These are phyloP conservation scores for Taiwanofungus camphoratus DNA, from an alignment of 1,284 basidiomycete genomes.

Conservation along the genomic window DNA sequence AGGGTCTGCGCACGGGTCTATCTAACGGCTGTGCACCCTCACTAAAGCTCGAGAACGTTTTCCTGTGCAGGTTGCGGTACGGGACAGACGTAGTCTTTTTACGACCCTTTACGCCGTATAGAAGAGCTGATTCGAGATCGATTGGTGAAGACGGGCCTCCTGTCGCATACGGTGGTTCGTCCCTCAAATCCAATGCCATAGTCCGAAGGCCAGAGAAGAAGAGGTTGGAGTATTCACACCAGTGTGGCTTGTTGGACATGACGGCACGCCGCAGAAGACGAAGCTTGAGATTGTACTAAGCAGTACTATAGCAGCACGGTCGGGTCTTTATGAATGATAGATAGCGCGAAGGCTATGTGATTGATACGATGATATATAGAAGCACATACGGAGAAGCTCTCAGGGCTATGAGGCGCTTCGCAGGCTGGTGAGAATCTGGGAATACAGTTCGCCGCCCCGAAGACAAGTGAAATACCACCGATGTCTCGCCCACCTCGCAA, in stretches of 20 bases:
- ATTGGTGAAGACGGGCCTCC: conserved; percentile 3
- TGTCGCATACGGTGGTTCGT: conserved; percentile 6
- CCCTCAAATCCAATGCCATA: neutral
- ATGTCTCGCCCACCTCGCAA: too few relatives aligned
- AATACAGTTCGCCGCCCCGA: too few relatives aligned
- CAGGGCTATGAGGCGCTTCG: neutral
- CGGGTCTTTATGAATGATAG: neutral
- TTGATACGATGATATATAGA: neutral
- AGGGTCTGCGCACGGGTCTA: neutral
- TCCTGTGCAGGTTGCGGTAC: neutral
- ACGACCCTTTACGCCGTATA: neutral
- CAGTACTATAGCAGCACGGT: neutral
- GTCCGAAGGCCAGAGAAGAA: conserved; percentile 9
- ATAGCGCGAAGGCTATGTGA: neutral
- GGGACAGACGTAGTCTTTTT: conserved; percentile 1
- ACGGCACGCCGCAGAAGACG: neutral
- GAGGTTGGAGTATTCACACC: conserved; percentile 8
- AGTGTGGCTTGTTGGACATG: conserved; percentile 4
- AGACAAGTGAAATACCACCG: too few relatives aligned
- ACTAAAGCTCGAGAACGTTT: neutral
- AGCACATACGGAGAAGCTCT: neutral
- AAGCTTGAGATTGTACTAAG: neutral
- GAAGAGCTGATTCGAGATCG: conserved; percentile 1
- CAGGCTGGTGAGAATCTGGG: too few relatives aligned
- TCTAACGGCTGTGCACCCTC: neutral